Evolutionary conservation across 176 grass and related monocot species (phyloP).

Genomic region (Olyra latifolia): DNA sequence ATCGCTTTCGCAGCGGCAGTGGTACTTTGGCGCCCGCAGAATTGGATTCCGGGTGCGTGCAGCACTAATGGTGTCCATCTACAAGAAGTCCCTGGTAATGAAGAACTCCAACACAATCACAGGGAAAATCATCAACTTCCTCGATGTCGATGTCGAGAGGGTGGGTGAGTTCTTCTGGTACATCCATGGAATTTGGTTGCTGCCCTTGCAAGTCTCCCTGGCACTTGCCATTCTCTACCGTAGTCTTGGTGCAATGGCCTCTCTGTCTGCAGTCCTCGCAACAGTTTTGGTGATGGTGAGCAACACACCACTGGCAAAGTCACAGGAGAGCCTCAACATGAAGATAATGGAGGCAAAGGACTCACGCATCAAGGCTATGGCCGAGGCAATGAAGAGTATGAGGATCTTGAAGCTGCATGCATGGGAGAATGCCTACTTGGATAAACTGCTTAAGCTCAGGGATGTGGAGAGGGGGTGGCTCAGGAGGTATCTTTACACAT

Average conservation of each 20-base stretch:
- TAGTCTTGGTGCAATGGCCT: conserved; percentile 68
- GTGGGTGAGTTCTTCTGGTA: conserved; percentile 87
- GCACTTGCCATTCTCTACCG: conserved; percentile 67
- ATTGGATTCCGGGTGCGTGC: conserved; percentile 72
- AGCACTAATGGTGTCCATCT: conserved; percentile 73
- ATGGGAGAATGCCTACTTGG: conserved; percentile 76
- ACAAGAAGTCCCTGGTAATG: conserved; percentile 58
- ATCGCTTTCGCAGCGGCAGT: conserved; percentile 84
- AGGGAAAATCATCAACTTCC: conserved; percentile 70
- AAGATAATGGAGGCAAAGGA: conserved; percentile 92
- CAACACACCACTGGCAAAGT: conserved; percentile 72
- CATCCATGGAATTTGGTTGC: conserved; percentile 87
- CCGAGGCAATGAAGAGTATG: conserved; percentile 78
- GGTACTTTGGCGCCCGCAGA: conserved; percentile 79
- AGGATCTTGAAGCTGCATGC: conserved; percentile 92
- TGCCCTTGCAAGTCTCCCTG: conserved; percentile 72
- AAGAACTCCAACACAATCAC: conserved; percentile 59
- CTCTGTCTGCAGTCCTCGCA: conserved; percentile 51
- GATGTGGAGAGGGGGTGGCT: conserved; percentile 61
- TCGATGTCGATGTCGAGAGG: conserved; percentile 82
- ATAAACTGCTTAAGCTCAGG: conserved; percentile 72
- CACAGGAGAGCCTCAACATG: conserved; percentile 62
- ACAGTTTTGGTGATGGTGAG: conserved; percentile 81
- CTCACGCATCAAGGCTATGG: conserved; percentile 75
- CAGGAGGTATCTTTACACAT: conserved; percentile 77